Evolutionary conservation across 108 stramenopile genomes (phyloP), one percentile per base, ranked within the genome.

Genomic region (Aurantiochytrium sp.): DNA sequence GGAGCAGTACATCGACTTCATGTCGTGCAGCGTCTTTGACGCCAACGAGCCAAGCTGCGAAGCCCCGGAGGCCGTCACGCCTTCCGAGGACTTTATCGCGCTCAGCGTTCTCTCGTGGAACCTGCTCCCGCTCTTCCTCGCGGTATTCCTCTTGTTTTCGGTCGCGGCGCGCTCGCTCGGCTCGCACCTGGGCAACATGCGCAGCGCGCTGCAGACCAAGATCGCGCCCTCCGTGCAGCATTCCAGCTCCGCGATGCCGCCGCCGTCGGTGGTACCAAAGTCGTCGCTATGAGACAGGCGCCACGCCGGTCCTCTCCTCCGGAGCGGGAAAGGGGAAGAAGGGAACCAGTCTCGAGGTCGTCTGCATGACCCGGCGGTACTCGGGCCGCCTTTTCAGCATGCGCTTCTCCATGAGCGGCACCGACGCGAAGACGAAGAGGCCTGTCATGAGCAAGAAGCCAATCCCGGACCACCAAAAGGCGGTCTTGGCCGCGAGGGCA

Each of bases 401-500:
- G 45, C 55, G 68, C 30, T 36, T 5, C 22, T 85, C 85, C 85
- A 85, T 52, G 15, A 54, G 36, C 4, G 85, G 85, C n/a, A 54
- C 37, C 22, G 52, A 53, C 10, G 52, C 50, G 37, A 30, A 4
- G 21, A 31, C 31, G 36, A 85, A 85, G 52, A 85, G 22, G 4
- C 4, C 50, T 3, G 12, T 10, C 19, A 85, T 52, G 24, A n/a
- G 22, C 4, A 90, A 90, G 48, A 90, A 90, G 12, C 92, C 92
- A 68, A 91, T 55, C 27, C 50, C 89, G 4, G 88, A 89, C 10
- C 90, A 45, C 24, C 41, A 5, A 2, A 2, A 19, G 8, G 30
- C n/a, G 50, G 3, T 5, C 2, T 4, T 2, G n/a, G 85, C 55
- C 24, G 87, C 87, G 17, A 31, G 45, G 19, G 42, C 87, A 37